Evolutionary conservation across 805 yeast genomes (phyloP).

Genomic region (Hanseniaspora lachancei): DNA sequence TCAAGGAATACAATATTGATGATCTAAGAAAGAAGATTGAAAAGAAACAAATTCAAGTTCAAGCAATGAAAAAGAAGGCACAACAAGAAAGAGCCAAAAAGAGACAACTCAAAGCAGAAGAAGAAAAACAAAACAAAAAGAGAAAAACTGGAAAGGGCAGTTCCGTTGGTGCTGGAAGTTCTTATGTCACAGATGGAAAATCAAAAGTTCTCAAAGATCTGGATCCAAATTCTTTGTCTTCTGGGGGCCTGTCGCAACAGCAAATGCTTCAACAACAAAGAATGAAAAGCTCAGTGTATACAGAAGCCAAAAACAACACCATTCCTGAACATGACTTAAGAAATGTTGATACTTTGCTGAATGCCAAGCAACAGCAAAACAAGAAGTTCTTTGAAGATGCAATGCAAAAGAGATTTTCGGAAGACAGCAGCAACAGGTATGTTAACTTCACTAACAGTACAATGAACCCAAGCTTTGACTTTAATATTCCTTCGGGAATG

Average conservation of each 20-base stretch:
- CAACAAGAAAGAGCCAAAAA: slow-evolving; percentile 8
- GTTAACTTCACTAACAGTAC: slow-evolving; percentile 80
- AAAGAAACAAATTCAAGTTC: not conserved
- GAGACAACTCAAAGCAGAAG: slow-evolving; percentile 5
- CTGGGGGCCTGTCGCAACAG: slow-evolving; percentile 14
- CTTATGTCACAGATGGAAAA: slow-evolving; percentile 7
- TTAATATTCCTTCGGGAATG: slow-evolving; percentile 40
- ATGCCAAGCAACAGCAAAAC: slow-evolving; percentile 64
- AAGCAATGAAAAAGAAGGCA: not conserved
- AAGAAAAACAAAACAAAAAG: slow-evolving; percentile 7
- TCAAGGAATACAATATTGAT: slow-evolving; percentile 9
- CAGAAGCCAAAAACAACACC: slow-evolving; percentile 75
- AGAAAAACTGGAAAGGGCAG: slow-evolving; percentile 12
- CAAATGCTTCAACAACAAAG: slow-evolving; percentile 15
- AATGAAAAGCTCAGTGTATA: slow-evolving; percentile 53
- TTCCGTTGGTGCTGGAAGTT: slow-evolving; percentile 10
- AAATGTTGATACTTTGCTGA: slow-evolving; percentile 61
- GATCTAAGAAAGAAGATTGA: slow-evolving; percentile 5
- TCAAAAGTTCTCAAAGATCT: slow-evolving; percentile 16
- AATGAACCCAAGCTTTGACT: slow-evolving; percentile 64
- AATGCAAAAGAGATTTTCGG: slow-evolving; percentile 52
- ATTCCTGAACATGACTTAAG: slow-evolving; percentile 85
- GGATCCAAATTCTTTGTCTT: slow-evolving; percentile 11
- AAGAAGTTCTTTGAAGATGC: slow-evolving; percentile 77
- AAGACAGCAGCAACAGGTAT: slow-evolving; percentile 53